Evolutionary conservation across 176 grass and related monocot species (phyloP).

Genomic region (Juncus inflexus): DNA sequence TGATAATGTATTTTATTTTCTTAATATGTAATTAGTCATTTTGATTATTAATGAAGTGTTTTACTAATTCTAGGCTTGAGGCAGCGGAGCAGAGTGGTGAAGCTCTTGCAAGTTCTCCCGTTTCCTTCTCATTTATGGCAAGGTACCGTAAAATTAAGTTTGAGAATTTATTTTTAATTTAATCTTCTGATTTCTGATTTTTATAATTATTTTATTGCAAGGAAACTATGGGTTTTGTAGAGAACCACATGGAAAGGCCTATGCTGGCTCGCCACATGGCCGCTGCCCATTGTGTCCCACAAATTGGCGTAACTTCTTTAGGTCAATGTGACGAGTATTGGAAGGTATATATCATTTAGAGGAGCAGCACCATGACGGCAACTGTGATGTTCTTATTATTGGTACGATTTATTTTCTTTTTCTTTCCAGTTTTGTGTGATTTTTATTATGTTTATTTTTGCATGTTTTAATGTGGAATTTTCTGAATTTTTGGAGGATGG

Average conservation of each 20-base stretch:
- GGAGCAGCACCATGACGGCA: too few species aligned
- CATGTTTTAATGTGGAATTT: too few species aligned
- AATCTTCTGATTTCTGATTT: background rate
- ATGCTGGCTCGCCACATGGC: slow-evolving; percentile 54
- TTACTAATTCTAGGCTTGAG: slow-evolving; percentile 48
- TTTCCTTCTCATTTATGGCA: slow-evolving; percentile 52
- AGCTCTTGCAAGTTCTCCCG: slow-evolving; percentile 45
- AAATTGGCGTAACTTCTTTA: slow-evolving; percentile 75
- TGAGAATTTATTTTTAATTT: background rate
- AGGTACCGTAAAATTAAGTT: slow-evolving; percentile 40
- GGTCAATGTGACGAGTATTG: slow-evolving; percentile 64
- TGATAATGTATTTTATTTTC: slow-evolving; percentile 11
- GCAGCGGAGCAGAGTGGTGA: slow-evolving; percentile 78
- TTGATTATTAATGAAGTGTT: slow-evolving; percentile 7
- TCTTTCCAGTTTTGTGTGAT: too few species aligned
- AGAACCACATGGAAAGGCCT: slow-evolving; percentile 59
- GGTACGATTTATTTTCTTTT: too few species aligned
- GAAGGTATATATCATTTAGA: too few species aligned
- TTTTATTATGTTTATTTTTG: too few species aligned
- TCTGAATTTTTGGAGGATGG: too few species aligned
- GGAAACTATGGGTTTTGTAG: slow-evolving; percentile 67
- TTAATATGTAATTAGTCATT: background rate
- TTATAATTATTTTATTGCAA: slow-evolving; percentile 26
- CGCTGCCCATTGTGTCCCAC: slow-evolving; percentile 46
- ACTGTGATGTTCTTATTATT: too few species aligned